Percentiles rank a stretch among this genome's conserved stretches.
Conservation (phyloP, 208 protist species). For the Acanthamoeba divionensis region DNA sequence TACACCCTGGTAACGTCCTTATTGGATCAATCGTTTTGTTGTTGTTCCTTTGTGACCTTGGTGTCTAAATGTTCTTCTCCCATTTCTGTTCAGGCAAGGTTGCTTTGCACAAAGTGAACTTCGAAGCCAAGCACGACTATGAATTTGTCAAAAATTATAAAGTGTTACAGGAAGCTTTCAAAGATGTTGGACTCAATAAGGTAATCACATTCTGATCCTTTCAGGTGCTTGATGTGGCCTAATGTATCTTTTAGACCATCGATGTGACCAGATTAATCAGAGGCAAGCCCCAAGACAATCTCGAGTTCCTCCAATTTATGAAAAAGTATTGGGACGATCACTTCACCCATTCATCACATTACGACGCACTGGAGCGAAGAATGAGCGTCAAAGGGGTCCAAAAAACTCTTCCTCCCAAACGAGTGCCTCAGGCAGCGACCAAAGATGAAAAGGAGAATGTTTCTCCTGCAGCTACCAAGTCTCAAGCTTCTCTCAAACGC, state of each 20-base stretch:
- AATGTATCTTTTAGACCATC: constrained; percentile 63
- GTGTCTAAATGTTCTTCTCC: neutral
- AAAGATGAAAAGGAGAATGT: too few species aligned
- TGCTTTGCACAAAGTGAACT: constrained; percentile 84
- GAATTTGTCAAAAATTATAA: constrained; percentile 95
- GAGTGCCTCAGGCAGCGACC: neutral
- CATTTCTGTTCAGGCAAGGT: constrained; percentile 62
- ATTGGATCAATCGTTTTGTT: too few species aligned
- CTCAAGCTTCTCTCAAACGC: too few species aligned
- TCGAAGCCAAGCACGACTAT: constrained; percentile 92
- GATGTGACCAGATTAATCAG: constrained; percentile 89
- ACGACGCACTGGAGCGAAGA: constrained; percentile 57
- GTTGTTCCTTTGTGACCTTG: neutral
- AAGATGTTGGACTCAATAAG: constrained; percentile 86
- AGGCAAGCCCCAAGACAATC: constrained; percentile 94
- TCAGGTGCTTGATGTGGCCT: neutral
- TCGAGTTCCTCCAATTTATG: constrained; percentile 96
- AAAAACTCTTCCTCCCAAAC: neutral
- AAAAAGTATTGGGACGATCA: constrained; percentile 76
- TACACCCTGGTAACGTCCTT: constrained; percentile 75
- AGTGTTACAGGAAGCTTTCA: constrained; percentile 90
- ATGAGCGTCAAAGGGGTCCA: neutral
- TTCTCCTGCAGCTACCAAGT: too few species aligned
- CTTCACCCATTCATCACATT: constrained; percentile 26
- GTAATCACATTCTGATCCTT: constrained; percentile 13